Base-by-base conservation (phyloP, 108 stramenopile species). In the Poteriospumella lacustris region DNA sequence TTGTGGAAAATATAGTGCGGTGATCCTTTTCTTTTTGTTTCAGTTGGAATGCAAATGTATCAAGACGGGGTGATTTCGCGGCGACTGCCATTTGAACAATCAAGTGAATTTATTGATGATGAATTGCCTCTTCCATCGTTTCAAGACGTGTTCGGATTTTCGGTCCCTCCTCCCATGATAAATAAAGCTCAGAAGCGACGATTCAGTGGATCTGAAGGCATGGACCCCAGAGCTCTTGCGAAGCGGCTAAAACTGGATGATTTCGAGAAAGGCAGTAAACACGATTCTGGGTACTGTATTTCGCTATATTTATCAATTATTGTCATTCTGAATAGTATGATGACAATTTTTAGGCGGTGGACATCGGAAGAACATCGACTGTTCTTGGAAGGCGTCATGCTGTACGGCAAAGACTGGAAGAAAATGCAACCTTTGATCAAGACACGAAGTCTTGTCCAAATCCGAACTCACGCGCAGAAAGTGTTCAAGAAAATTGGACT, bases 351-450 rank as follows among this genome's bases (percentile, higher is more conserved):
- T 19, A 73, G 87, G 1, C 84, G 87, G 1, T 88, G 87, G 87
- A 82, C 82, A 24, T 24, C 43, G 36, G 82, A 83, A 72, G 97
- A 98, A 76, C 97, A 98, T 85, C 87, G 87, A 2, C 87, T 87
- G 2, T 98, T 98, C 82, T 80, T 98, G 36, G 82, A 77, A 9
- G 97, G 90, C 34, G 79, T 98, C 29, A 79, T 90, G 79, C 62
- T 82, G 80, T 91, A 94, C 77, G 97, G 97, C 9, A 93, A 92
- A 70, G 94, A 96, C 79, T 97, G 96, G 97, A 95, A 93, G 80
- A 93, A 91, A 79, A 92, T 94, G 44, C 56, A 76, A 19, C 58
- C 76, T n/a, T 36, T 52, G 2, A 76, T 58, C 34, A 76, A 76
- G 24, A 58, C 76, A 24, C 38, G 70, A 19, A 12, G 31, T 5